Conservation (phyloP, 176 grass and related monocot species). For the Phyllostachys edulis region DNA sequence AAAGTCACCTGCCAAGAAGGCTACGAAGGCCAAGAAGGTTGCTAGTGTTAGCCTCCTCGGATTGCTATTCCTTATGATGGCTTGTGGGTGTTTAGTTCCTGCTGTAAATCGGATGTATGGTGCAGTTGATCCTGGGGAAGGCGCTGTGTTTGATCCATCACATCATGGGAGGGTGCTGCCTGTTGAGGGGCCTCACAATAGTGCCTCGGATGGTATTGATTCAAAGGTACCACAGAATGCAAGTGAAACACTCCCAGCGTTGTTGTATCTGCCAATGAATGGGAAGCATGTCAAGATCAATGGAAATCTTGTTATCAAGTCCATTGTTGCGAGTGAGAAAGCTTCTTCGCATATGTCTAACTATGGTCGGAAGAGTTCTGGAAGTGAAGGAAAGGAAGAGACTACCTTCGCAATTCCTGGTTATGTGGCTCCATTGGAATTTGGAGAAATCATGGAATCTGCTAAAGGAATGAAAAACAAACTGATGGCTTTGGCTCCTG, state of each 20-base stretch:
- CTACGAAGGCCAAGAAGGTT: no score
- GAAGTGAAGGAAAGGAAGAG: constrained; percentile 26
- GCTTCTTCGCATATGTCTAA: constrained; percentile 28
- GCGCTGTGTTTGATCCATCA: not conserved
- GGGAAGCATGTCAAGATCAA: constrained; percentile 73
- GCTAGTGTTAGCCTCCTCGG: no score
- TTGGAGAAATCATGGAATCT: constrained; percentile 30
- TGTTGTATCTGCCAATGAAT: constrained; percentile 64
- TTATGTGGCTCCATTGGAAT: constrained; percentile 22
- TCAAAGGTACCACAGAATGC: constrained; percentile 12
- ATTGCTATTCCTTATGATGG: no score
- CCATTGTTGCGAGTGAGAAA: constrained; percentile 56
- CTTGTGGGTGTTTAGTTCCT: not conserved
- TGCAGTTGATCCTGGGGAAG: not conserved
- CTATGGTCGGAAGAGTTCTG: constrained; percentile 27
- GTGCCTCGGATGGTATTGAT: constrained; percentile 22
- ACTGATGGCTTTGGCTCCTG: constrained; percentile 44
- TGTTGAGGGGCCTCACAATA: constrained; percentile 37
- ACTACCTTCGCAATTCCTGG: constrained; percentile 54
- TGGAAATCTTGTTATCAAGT: constrained; percentile 65
- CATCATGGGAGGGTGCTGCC: constrained; percentile 53
- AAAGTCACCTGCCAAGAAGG: no score
- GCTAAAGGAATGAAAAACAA: constrained; percentile 29
- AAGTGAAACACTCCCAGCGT: constrained; percentile 43
- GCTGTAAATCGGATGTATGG: constrained; percentile 34